Base-by-base conservation (phyloP, 352 stramenopile species). In the Phytopythium montanum region DNA sequence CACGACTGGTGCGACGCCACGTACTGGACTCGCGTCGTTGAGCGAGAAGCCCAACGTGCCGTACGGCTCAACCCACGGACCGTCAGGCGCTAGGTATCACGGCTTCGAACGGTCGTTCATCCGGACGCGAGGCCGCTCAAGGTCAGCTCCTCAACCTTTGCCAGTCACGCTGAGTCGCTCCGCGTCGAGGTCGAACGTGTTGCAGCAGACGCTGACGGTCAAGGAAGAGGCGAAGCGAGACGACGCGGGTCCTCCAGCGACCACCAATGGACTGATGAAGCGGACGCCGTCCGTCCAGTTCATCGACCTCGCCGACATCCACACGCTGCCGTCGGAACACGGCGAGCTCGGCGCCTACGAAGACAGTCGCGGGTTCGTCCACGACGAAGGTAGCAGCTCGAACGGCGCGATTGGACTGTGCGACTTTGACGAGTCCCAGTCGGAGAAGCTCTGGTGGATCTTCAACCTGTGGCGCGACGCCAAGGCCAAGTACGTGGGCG, bases 371-470 rank as follows among this genome's bases (percentile, higher is more conserved):
- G 69, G 62, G 9, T 75, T 76, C n/a, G 61, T 61, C 2, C 66
- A 64, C 14, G 72, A 79, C 39, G 76, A 86, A 70, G 69, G 65
- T 13, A 84, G 73, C 41, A 85, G 72, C 36, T 79, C 73, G 1
- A 83, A 77, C 34, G 71, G 70, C 34, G 76, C 70, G 2, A 83
- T 90, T 29, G 81, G 83, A 16, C 58, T 87, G 19, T 92, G 85
- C 59, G 84, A 91, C 63, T 92, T 90, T 50, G 81, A 94, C 31
- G 81, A 91, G 60, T 75, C 85, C n/a, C 84, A 92, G 60, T 90
- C 80, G 2, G 84, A 90, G 62, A 80, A 77, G 38, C 60, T 94
- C 19, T 92, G 84, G 80, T 92, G 80, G 79, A 87, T 94, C 18
- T 94, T 94, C 41, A 92, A 91, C 36, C 33, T 76, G 31, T 94